Conservation (phyloP, 2,329 filamentous ascomycete species). For the Aspergillus sp. region DNA sequence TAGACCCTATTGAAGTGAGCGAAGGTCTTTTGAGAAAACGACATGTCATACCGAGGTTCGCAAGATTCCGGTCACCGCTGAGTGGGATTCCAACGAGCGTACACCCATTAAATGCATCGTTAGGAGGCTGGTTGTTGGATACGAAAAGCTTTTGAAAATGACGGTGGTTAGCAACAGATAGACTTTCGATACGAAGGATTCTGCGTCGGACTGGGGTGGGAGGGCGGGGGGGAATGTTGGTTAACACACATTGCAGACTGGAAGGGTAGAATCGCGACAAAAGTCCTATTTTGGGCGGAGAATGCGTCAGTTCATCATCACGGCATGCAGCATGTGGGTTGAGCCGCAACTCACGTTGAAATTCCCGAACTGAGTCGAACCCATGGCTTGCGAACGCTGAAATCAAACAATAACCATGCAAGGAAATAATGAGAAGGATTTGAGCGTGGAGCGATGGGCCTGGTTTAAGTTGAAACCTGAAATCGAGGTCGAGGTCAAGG, state of each 20-base stretch:
- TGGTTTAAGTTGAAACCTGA: constrained; percentile 7
- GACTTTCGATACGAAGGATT: background rate
- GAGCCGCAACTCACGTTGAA: constrained; percentile 51
- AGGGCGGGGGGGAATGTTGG: background rate
- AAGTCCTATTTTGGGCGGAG: constrained; percentile 60
- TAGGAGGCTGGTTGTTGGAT: constrained; percentile 58
- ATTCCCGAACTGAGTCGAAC: constrained; percentile 58
- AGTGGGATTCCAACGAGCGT: constrained; percentile 73
- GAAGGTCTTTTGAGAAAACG: background rate
- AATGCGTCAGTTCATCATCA: constrained; percentile 20
- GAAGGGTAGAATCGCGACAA: constrained; percentile 79
- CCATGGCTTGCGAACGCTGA: constrained; percentile 38
- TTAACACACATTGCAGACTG: constrained; percentile 72
- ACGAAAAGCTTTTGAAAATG: constrained; percentile 60
- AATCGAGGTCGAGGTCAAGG: background rate
- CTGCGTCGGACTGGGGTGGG: background rate
- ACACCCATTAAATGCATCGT: constrained; percentile 66
- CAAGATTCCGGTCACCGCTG: constrained; percentile 64
- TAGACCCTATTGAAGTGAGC: constrained; percentile 65
- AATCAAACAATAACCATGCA: constrained; percentile 15
- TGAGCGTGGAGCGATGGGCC: constrained; percentile 9
- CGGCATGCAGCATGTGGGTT: background rate
- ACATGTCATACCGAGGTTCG: constrained; percentile 71
- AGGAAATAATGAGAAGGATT: constrained; percentile 5
- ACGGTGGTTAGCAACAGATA: constrained; percentile 16